Conservation (phyloP, 306 rosid species). For the Geum urbanum region DNA sequence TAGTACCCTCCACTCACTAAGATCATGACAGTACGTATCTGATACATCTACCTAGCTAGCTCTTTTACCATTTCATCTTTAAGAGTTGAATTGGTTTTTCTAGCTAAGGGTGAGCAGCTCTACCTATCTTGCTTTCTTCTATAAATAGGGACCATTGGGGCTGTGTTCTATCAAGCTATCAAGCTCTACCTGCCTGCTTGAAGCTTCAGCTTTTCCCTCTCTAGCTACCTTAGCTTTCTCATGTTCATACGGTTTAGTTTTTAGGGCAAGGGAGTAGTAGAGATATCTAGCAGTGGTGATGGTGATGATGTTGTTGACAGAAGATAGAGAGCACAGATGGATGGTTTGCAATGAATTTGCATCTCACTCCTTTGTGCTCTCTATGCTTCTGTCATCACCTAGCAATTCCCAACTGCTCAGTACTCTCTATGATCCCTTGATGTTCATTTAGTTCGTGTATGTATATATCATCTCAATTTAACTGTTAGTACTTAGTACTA, state of each 20-base stretch:
- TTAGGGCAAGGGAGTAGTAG: background rate
- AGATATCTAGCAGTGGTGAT: conserved; percentile 2
- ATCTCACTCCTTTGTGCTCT: conserved; percentile 60
- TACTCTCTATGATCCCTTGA: background rate
- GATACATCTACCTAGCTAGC: background rate
- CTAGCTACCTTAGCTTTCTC: background rate
- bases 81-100: background rate
- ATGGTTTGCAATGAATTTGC: conserved; percentile 42
- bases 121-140: conserved; percentile 30
- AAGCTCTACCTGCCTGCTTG: background rate
- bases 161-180: background rate
- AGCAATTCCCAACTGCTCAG: background rate
- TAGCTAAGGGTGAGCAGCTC: too few relatives aligned
- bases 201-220: background rate
- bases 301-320: conserved; percentile 74
- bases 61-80: conserved; percentile 21
- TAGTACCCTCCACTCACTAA: background rate
- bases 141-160: conserved; percentile 48
- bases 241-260: background rate
- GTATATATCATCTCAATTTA: background rate
- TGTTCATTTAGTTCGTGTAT: background rate
- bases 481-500: background rate
- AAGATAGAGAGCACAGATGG: conserved; percentile 99
- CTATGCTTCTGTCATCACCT: conserved; percentile 62
- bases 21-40: conserved; percentile 10